A percentile compares a stretch with the other conserved stretches of the same genome.
Conservation (phyloP, 352 stramenopile genomes). For the Pythium rishiriense region DNA sequence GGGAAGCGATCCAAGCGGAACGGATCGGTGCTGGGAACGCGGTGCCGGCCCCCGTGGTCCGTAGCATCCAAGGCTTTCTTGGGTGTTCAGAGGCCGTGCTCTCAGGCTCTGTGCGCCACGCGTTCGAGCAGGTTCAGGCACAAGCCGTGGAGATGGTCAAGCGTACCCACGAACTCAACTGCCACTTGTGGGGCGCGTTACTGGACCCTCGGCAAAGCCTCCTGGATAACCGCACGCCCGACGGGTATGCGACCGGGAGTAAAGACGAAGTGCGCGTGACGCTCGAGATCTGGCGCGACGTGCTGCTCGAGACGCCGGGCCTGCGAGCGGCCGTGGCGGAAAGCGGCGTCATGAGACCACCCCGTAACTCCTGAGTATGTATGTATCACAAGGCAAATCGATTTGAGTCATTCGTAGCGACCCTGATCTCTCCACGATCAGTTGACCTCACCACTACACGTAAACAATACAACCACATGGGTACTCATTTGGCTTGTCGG, state of each 20-base stretch:
- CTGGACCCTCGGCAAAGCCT: neutral
- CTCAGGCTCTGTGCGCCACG: neutral
- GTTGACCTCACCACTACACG: too few species aligned
- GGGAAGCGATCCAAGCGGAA: constrained; percentile 14
- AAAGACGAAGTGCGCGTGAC: constrained; percentile 15
- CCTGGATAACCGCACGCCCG: neutral
- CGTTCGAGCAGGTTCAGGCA: neutral
- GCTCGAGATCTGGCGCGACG: constrained; percentile 3
- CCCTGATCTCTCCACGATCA: too few species aligned
- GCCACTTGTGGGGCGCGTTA: neutral
- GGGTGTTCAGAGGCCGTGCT: neutral
- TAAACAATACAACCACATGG: too few species aligned
- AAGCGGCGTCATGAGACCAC: neutral
- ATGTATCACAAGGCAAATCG: too few species aligned
- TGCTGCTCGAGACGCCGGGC: neutral
- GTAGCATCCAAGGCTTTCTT: neutral
- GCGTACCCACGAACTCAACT: constrained; percentile 1
- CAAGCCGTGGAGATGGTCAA: constrained; percentile 11
- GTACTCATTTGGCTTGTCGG: too few species aligned
- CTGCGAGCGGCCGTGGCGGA: neutral
- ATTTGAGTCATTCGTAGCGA: too few species aligned
- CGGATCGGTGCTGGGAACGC: neutral
- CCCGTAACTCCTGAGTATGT: too few species aligned
- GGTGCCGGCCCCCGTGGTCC: neutral
- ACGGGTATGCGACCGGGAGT: constrained; percentile 6